A percentile compares a stretch with the other conserved stretches of the same genome.
phyloP scores from a whole-genome alignment of 208 protist genomes.

The Acanthamoeba castellanii region DNA sequence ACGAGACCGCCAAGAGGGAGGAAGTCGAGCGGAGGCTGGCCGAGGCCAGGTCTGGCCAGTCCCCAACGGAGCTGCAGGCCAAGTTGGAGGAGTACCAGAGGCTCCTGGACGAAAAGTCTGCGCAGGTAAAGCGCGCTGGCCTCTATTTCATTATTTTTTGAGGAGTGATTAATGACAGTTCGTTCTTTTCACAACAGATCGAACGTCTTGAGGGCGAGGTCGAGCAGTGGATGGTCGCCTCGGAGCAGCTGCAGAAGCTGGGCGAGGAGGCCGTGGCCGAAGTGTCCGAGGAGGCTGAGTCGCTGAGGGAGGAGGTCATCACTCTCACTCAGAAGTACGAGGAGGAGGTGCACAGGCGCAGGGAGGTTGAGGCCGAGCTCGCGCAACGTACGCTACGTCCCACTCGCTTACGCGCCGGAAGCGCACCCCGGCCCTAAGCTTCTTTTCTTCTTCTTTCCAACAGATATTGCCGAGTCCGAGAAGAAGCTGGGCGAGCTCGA shows the following conservation, averaged over 20 bases:
- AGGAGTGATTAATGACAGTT: neutral
- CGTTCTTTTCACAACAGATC: neutral
- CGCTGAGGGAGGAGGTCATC: slow-evolving; percentile 65
- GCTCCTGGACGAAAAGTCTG: slow-evolving; percentile 58
- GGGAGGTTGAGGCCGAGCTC: slow-evolving; percentile 67
- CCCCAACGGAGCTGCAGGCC: slow-evolving; percentile 50
- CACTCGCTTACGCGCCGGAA: neutral
- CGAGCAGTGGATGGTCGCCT: slow-evolving; percentile 70
- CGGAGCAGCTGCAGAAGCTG: slow-evolving; percentile 73
- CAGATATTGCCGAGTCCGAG: slow-evolving; percentile 55
- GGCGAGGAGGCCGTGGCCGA: slow-evolving; percentile 65
- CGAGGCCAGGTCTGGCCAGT: slow-evolving; percentile 45
- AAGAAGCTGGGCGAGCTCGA: slow-evolving; percentile 68
- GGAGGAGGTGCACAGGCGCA: slow-evolving; percentile 38
- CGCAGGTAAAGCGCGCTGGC: neutral
- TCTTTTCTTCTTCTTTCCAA: neutral
- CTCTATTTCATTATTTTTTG: neutral
- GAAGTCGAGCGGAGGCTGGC: slow-evolving; percentile 39
- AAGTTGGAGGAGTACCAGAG: slow-evolving; percentile 56
- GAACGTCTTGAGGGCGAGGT: slow-evolving; percentile 65
- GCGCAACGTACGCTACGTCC: slow-evolving; percentile 15
- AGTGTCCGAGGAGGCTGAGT: slow-evolving; percentile 59
- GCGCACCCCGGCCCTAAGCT: neutral
- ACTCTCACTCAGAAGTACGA: slow-evolving; percentile 68
- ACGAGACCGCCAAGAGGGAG: slow-evolving; percentile 42